Base-by-base conservation (phyloP, 2,329 filamentous ascomycete species). In the Thielaviopsis ethacetica region DNA sequence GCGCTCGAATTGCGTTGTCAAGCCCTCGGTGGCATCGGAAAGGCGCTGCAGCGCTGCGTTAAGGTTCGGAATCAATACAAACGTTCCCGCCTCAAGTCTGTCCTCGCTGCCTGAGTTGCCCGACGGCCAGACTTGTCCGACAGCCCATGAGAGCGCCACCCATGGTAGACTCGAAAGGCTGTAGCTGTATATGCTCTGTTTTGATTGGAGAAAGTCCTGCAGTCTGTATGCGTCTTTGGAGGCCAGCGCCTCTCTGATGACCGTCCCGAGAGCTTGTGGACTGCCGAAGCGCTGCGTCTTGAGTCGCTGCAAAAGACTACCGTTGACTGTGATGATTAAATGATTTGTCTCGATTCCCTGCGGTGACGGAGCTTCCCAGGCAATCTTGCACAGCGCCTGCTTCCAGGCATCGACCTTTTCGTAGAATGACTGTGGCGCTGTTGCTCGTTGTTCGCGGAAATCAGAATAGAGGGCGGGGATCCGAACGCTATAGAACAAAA, bases 381-480 rank as follows among this genome's bases (percentile, higher is more conserved):
- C 77, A 1, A 89, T 85, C 56, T 80, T 75, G n/a, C 81, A 77
- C 50, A 95, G 76, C 1, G 83, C 89, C 47, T 80, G 79, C 60
- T 84, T 82, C 90, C 90, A 95, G 57, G 88, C 87, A 6, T 78
- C 73, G 50, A 88, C 75, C 68, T 95, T 95, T 51, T 89, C 88
- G 21, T 76, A 73, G 73, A 89, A 95, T 66, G 88, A 89, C 69
- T 94, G 88, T 1, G 89, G 88, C 67, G 95, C 91, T 22, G 86
- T 81, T 47, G 79, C 81, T 65, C 79, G 79, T 64, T 91, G 88
- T 5, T 81, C 72, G 44, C 82, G 76, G 67, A 95, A 95, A 69
- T 95, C 90, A 54, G 89, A 91, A 72, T 94, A 95, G 53, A 95
- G 82, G 5, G 89, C 91, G 13, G 88, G 84, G 13, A 95, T 77